Evolutionary conservation across 331 rosid species (phyloP), one percentile per base, ranked within the genome.

Genomic region (Dryas integrifolia): DNA sequence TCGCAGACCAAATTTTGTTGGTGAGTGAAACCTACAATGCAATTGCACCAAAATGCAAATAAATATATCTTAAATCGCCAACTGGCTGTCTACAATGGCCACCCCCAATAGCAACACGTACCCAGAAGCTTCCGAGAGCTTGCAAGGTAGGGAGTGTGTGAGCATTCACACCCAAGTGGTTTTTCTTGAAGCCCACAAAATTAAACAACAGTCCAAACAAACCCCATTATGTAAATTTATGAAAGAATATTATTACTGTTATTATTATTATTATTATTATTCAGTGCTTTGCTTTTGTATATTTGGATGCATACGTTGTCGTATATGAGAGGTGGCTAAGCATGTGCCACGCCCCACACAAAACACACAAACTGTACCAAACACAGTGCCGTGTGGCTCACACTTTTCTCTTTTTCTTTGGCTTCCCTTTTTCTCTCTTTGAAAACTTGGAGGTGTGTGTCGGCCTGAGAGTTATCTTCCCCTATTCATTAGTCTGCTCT

Each of bases 291-390:
- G 35, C 35, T 30, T 30, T 30, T 78, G 77, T 76, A 82, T 63
- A 58, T 81, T 85, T 85, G 89, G 84, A 73, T 40, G 85, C 51
- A 72, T 84, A 2, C 51, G 78, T 67, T 78, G 88, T 83, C 82
- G 73, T 53, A 56, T 43, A 41, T 65, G 77, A 46, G 77, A 10
- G 65, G 82, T 79, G 96, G 89, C 81, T 39, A 72, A 77, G 81
- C 92, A 87, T 77, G 91, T 83, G 93, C 85, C 82, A 75, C 91
- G 72, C 83, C 53, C 56, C 67, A 58, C 70, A 55, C 83, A 18
- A 50, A 60, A 77, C 35, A 72, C 65, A 57, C 65, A 58, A 76
- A 65, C 58, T 53, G 74, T 60, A 70, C 83, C 86, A 76, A 78
- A 72, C 81, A 47, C 35, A 38, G 30, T 83, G 88, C 86, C 87